Conservation (phyloP, 176 grass and related monocot species). For the Paspalum notatum region DNA sequence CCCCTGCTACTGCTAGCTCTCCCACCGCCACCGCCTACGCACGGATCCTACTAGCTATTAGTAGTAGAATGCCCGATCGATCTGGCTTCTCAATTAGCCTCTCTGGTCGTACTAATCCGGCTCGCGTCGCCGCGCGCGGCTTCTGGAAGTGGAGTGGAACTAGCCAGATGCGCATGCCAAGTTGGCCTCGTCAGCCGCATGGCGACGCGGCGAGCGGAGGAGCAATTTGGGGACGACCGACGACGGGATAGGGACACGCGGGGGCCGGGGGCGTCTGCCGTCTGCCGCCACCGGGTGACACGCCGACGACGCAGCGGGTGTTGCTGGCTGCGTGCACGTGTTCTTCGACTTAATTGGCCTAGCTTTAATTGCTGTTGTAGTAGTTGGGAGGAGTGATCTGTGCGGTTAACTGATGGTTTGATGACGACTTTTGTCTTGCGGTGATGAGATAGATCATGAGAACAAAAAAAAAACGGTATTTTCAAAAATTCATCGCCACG, state of each 20-base stretch:
- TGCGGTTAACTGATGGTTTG: no score
- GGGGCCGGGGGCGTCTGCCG: conserved; percentile 32
- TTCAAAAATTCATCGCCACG: no score
- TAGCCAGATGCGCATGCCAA: not conserved
- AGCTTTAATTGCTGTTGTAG: no score
- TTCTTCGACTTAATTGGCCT: conserved; percentile 49
- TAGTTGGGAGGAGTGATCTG: no score
- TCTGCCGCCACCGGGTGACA: conserved; percentile 70
- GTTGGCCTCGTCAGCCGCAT: not conserved
- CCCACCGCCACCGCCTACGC: not conserved
- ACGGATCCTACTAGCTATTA: not conserved
- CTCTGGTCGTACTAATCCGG: not conserved
- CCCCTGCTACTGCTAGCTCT: not conserved
- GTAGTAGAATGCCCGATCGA: not conserved
- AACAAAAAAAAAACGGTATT: no score
- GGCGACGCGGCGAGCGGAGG: not conserved
- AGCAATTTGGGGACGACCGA: not conserved
- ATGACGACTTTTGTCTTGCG: no score
- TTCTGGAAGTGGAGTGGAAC: conserved; percentile 11
- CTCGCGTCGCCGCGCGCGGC: not conserved
- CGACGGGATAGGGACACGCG: not conserved
- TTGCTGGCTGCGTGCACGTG: conserved; percentile 68
- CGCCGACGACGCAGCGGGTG: no score
- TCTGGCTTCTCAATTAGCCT: not conserved
- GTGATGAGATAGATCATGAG: no score